These are phyloP conservation scores for Russula abietina DNA, from an alignment of 768 basidiomycete genomes.

Conservation along the genomic window DNA sequence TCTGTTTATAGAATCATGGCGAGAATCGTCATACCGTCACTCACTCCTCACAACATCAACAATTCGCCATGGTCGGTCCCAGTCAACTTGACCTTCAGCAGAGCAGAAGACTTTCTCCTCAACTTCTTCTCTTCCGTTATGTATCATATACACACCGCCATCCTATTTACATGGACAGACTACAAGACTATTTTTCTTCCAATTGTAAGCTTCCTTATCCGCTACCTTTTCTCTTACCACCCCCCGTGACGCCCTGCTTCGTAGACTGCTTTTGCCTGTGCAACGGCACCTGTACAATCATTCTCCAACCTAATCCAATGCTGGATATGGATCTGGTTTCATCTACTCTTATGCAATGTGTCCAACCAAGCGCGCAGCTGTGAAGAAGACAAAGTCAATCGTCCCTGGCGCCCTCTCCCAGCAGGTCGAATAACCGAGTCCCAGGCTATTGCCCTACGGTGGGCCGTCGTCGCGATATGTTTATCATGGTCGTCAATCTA, in stretches of 20 bases:
- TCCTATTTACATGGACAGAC: conserved; percentile 31
- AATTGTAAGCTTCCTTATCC: conserved; percentile 23
- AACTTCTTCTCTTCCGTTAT: conserved; percentile 11
- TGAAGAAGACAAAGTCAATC: conserved; percentile 28
- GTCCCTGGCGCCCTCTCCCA: conserved; percentile 30
- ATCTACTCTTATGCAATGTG: conserved; percentile 27
- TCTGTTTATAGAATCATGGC: conserved; percentile 7
- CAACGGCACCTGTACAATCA: conserved; percentile 22
- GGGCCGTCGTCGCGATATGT: conserved; percentile 24
- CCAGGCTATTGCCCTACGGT: conserved; percentile 24
- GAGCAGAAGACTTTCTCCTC: conserved; percentile 7
- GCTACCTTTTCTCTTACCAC: neutral
- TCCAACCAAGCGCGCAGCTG: conserved; percentile 27
- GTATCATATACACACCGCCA: conserved; percentile 25
- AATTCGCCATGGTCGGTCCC: conserved; percentile 21
- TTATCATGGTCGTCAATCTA: conserved; percentile 19
- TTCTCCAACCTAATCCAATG: conserved; percentile 17
- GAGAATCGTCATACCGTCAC: conserved; percentile 21
- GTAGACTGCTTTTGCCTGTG: conserved; percentile 24
- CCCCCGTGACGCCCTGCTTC: neutral
- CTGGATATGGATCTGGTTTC: conserved; percentile 29
- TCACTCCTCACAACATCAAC: conserved; percentile 19
- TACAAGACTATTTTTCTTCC: conserved; percentile 31
- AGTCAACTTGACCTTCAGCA: conserved; percentile 16
- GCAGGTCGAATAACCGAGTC: conserved; percentile 26